A percentile compares a stretch with the other conserved stretches of the same genome.
Evolutionary conservation across 2,329 filamentous ascomycete genomes (phyloP).

Genomic region (Phoma herbarum): DNA sequence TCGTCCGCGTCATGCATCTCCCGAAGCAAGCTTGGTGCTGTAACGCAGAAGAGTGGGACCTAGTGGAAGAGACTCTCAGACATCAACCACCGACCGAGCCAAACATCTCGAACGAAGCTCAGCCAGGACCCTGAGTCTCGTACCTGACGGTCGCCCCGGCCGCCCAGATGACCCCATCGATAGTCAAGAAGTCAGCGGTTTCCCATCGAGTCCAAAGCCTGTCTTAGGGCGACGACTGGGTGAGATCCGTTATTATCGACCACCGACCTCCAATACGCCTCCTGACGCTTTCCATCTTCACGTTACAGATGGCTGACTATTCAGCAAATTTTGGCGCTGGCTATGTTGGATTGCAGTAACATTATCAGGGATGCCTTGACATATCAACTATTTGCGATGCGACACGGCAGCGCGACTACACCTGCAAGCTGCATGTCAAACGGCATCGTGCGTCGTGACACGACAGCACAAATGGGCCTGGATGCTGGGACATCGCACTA

Average conservation of each 20-base stretch:
- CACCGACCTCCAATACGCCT: slow-evolving; percentile 22
- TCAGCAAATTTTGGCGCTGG: slow-evolving; percentile 10
- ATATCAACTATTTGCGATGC: slow-evolving; percentile 10
- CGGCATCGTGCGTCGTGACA: slow-evolving; percentile 20
- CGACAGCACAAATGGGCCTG: slow-evolving; percentile 14
- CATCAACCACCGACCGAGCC: slow-evolving; percentile 11
- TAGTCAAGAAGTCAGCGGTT: slow-evolving; percentile 14
- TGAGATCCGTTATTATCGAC: slow-evolving; percentile 7
- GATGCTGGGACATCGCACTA: slow-evolving; percentile 8
- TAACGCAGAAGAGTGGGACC: slow-evolving; percentile 7
- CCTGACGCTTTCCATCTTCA: slow-evolving; percentile 17
- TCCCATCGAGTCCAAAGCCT: slow-evolving; percentile 13
- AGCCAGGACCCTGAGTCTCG: slow-evolving; percentile 11
- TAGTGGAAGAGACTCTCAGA: slow-evolving; percentile 1
- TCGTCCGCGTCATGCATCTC: slow-evolving; percentile 11
- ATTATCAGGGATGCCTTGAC: slow-evolving; percentile 16
- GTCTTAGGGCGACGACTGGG: slow-evolving; percentile 11
- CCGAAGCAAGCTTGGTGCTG: slow-evolving; percentile 1
- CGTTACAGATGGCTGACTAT: slow-evolving; percentile 19
- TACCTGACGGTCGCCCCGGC: slow-evolving; percentile 18
- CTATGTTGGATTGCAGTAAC: slow-evolving; percentile 14
- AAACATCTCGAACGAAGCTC: slow-evolving; percentile 8
- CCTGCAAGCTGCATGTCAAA: slow-evolving; percentile 21
- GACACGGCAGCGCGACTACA: slow-evolving; percentile 17
- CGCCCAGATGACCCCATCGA: slow-evolving; percentile 16